phyloP scores from a whole-genome alignment of 1,284 basidiomycete species.

The Sporisorium sorghi region DNA sequence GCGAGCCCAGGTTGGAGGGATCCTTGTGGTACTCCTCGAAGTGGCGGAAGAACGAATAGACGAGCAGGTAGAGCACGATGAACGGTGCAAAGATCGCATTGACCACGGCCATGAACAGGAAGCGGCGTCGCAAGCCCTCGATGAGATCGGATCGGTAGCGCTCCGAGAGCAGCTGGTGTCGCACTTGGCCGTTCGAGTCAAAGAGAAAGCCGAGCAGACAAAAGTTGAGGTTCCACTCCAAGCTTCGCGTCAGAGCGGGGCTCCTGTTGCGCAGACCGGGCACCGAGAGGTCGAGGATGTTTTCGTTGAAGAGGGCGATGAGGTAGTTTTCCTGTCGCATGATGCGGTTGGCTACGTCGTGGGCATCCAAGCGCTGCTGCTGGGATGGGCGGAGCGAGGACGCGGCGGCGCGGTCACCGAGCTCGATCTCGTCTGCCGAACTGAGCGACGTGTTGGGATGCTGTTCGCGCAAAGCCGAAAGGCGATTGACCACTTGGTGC shows the following conservation, averaged over 20 bases:
- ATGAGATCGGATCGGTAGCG: constrained; percentile 82
- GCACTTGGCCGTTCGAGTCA: constrained; percentile 84
- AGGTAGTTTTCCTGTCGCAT: constrained; percentile 98
- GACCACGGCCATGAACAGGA: constrained; percentile 94
- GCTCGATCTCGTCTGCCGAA: constrained; percentile 70
- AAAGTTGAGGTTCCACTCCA: constrained; percentile 96
- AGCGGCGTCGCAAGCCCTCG: constrained; percentile 82
- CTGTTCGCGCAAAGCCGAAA: constrained; percentile 70
- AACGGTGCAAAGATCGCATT: constrained; percentile 96
- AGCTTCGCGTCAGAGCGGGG: constrained; percentile 82
- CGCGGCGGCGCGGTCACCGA: constrained; percentile 19
- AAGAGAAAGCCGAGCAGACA: constrained; percentile 95
- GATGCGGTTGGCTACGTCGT: constrained; percentile 95
- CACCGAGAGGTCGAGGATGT: constrained; percentile 84
- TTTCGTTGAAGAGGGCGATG: constrained; percentile 96
- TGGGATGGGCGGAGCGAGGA: constrained; percentile 47
- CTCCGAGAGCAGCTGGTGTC: constrained; percentile 88
- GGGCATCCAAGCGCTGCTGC: constrained; percentile 77
- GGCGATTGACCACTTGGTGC: constrained; percentile 90
- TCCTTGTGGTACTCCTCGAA: constrained; percentile 99
- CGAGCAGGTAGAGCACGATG: constrained; percentile 93
- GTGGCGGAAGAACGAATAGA: constrained; percentile 99
- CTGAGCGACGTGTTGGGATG: constrained; percentile 58
- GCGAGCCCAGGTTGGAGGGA: constrained; percentile 89
- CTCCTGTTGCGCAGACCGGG: constrained; percentile 72